Conservation (phyloP, 1,284 basidiomycete species). For the Ustilago cynodontis region DNA sequence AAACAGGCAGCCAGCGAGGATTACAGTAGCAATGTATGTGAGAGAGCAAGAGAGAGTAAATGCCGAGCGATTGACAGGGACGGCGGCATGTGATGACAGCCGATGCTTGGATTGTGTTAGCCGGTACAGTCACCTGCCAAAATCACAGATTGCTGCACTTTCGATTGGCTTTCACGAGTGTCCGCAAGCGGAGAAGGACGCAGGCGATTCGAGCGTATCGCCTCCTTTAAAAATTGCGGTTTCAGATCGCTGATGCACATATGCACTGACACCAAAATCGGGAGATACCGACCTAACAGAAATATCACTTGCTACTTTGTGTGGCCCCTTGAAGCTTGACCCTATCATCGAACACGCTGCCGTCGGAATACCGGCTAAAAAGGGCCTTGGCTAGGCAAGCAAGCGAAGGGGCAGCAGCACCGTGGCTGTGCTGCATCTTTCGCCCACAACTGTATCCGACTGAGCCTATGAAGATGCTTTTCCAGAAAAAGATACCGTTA, state of each 20-base stretch:
- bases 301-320: too few relatives aligned
- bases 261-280: too few relatives aligned
- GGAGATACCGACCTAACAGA: not conserved
- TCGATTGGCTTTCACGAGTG: conserved; percentile 2
- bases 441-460: not conserved
- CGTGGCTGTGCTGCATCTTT: not conserved
- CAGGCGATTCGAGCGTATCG: not conserved
- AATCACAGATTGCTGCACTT: not conserved
- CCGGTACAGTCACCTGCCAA: conserved; percentile 3
- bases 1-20: not conserved
- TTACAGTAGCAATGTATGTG: not conserved
- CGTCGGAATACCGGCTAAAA: too few relatives aligned
- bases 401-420: not conserved
- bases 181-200: not conserved
- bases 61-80: not conserved
- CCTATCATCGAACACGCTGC: too few relatives aligned
- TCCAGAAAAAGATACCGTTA: not conserved
- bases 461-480: not conserved
- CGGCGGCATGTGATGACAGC: not conserved
- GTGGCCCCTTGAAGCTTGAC: too few relatives aligned
- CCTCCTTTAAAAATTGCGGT: not conserved
- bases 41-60: not conserved
- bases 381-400: too few relatives aligned
- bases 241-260: too few relatives aligned
- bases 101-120: not conserved